Percentiles rank a stretch among this genome's conserved stretches.
Evolutionary conservation across 2,329 filamentous ascomycete genomes (phyloP).

Genomic region (Colletotrichum nymphaeae): DNA sequence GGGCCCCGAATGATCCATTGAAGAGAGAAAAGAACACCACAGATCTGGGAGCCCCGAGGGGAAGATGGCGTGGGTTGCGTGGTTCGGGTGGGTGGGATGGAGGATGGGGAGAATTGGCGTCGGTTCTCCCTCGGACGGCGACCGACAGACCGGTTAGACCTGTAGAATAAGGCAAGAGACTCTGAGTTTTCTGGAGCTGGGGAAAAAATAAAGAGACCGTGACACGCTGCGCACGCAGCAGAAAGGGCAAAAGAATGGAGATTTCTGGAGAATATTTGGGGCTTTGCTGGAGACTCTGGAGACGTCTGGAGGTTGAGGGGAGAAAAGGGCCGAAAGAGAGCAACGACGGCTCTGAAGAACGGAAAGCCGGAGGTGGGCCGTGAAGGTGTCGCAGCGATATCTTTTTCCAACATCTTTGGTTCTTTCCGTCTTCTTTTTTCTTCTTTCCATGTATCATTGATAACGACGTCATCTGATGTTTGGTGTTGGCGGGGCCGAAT

Average conservation of each 20-base stretch:
- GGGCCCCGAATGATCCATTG: constrained; percentile 15
- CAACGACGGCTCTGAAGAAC: background rate
- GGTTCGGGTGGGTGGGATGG: background rate
- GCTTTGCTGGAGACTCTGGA: constrained; percentile 23
- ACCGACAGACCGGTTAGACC: constrained; percentile 30
- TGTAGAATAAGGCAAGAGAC: constrained; percentile 23
- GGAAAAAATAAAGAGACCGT: too few species aligned
- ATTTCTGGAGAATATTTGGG: constrained; percentile 34
- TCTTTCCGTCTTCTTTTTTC: background rate
- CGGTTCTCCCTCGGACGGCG: constrained; percentile 18
- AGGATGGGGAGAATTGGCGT: constrained; percentile 2
- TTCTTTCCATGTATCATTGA: background rate
- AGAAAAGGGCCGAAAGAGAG: constrained; percentile 32
- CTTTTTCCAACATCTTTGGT: background rate
- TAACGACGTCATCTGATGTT: background rate
- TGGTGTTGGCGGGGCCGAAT: background rate
- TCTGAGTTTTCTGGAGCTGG: background rate
- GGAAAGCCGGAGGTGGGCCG: background rate
- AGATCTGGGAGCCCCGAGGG: constrained; percentile 30
- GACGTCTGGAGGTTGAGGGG: constrained; percentile 6
- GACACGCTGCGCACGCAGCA: background rate
- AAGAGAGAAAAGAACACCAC: background rate
- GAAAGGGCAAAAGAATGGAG: constrained; percentile 13
- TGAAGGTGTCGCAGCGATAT: background rate
- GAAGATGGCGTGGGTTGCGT: background rate